Evolutionary conservation across 805 yeast genomes (phyloP).

Genomic region (Candida broadrunensis): DNA sequence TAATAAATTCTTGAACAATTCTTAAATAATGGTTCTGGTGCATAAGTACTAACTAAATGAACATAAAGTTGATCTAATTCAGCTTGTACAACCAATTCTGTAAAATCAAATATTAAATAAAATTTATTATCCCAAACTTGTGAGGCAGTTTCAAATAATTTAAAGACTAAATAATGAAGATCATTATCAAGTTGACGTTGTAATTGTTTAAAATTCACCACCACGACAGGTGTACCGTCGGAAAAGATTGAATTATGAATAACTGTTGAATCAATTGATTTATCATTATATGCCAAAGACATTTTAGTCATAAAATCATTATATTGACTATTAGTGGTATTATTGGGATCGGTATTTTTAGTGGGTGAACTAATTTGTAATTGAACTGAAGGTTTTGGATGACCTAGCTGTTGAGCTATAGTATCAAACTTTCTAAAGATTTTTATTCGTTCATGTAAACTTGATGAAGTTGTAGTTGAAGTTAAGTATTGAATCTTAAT

Average conservation of each 20-base stretch:
- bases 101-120: slow-evolving; percentile 64
- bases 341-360: slow-evolving; percentile 37
- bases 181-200: slow-evolving; percentile 30
- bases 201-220: slow-evolving; percentile 42
- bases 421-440: slow-evolving; percentile 43
- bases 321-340: slow-evolving; percentile 48
- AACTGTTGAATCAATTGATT: slow-evolving; percentile 39
- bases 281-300: slow-evolving; percentile 50
- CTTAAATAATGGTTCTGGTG: slow-evolving; percentile 48
- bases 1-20: slow-evolving; percentile 57
- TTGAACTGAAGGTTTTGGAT: slow-evolving; percentile 49
- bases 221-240: slow-evolving; percentile 72
- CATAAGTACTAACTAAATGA: slow-evolving; percentile 36
- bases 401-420: slow-evolving; percentile 50
- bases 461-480: slow-evolving; percentile 7
- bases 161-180: slow-evolving; percentile 52
- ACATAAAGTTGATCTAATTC: slow-evolving; percentile 22
- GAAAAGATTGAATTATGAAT: slow-evolving; percentile 63
- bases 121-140: slow-evolving; percentile 71
- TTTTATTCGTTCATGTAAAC: slow-evolving; percentile 19
- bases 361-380: slow-evolving; percentile 56
- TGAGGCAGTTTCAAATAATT: slow-evolving; percentile 60
- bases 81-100: slow-evolving; percentile 38
- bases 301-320: slow-evolving; percentile 74
- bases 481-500: slow-evolving; percentile 28